Base-by-base conservation (phyloP, 441 rosid species). In the Corymbia citriodora region DNA sequence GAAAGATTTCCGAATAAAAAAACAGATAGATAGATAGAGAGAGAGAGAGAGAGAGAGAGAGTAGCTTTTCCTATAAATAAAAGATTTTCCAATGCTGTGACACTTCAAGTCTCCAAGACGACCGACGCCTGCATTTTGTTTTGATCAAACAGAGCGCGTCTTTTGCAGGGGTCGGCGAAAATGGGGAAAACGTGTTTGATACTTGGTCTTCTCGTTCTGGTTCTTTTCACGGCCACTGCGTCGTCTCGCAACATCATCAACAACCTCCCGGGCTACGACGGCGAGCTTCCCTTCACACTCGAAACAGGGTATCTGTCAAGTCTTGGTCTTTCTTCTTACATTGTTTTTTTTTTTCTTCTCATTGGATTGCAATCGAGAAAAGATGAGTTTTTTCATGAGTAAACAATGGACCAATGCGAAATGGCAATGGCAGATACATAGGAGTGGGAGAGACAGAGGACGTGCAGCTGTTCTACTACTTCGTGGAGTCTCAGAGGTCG, bases 401-500 rank as follows among this genome's bases (percentile, higher is more conserved):
- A 12, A 79, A 40, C 18, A 2, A 40, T 48, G 17, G 50, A 45
- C 49, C 18, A 45, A 79, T 79, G n/a, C 85, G n/a, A 23, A 74
- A 79, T 79, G 52, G n/a, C 21, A 45, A 79, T 79, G 52, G 53
- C 85, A 93, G 94, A n/a, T 93, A 92, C 68, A 88, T 92, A 23
- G 92, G 93, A 50, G 93, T 93, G 6, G 92, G 93, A 23, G 91
- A 92, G 6, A 19, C 90, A 29, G 88, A 91, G 23, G 93, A 89
- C 52, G 53, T 88, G 31, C 94, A 93, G 72, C 57, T 93, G 29
- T 93, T 93, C 59, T 93, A 92, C 93, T 91, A 88, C 85, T 93
- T 92, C 79, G 93, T 93, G 88, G 91, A 92, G 91, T 92, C 94
- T n/a, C 92, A 90, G 87, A 92, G 93, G 63, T 89, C 61, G 18